These are phyloP conservation scores for Kokia cookei DNA, from an alignment of 441 rosid genomes.

Conservation along the genomic window DNA sequence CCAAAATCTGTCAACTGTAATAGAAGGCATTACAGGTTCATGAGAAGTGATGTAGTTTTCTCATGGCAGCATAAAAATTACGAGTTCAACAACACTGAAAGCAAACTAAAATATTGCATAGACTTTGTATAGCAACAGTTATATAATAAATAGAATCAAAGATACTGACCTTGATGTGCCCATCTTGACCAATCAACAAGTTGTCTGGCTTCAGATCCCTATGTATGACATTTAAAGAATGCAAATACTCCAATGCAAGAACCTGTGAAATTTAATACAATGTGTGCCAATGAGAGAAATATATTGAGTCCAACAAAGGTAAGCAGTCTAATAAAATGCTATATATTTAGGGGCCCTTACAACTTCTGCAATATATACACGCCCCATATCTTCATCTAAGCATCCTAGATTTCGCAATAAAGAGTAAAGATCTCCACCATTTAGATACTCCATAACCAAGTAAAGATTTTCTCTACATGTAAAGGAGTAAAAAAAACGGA, in stretches of 20 bases:
- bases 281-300: slow-evolving; percentile 29
- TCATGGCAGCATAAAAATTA: neutral
- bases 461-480: slow-evolving; percentile 97
- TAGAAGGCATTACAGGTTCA: slow-evolving; percentile 26
- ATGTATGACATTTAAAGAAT: slow-evolving; percentile 88
- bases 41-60: slow-evolving; percentile 10
- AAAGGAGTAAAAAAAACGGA: slow-evolving; percentile 96
- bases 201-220: slow-evolving; percentile 99
- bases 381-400: slow-evolving; percentile 94
- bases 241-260: slow-evolving; percentile 98
- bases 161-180: slow-evolving; percentile 85
- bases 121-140: neutral
- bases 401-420: slow-evolving; percentile 86
- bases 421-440: slow-evolving; percentile 97
- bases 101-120: neutral
- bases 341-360: slow-evolving; percentile 44
- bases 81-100: neutral
- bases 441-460: slow-evolving; percentile 96
- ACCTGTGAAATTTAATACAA: slow-evolving; percentile 58
- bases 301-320: neutral
- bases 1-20: slow-evolving; percentile 99
- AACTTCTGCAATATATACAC: slow-evolving; percentile 90
- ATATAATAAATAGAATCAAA: neutral
- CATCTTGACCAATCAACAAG: slow-evolving; percentile 94
- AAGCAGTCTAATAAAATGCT: neutral